Evolutionary conservation across 768 basidiomycete species (phyloP).

Genomic region (Suillus decipiens): DNA sequence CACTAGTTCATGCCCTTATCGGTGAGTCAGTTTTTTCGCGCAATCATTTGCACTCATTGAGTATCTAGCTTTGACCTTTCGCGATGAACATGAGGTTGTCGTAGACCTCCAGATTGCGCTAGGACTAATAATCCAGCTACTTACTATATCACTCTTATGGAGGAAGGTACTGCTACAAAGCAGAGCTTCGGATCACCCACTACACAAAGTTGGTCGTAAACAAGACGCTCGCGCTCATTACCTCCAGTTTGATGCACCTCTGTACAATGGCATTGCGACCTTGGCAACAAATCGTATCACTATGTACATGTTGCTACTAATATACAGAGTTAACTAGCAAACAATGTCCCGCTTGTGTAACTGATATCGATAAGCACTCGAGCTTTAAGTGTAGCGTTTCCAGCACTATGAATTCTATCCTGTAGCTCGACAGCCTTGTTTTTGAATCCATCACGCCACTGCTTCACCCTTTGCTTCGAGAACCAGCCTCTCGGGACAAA

Average conservation of each 20-base stretch:
- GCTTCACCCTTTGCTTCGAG: conserved; percentile 32
- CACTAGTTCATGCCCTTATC: not conserved
- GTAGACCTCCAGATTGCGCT: not conserved
- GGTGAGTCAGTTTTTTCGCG: not conserved
- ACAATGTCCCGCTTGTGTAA: not conserved
- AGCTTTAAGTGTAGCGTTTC: not conserved
- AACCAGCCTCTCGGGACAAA: conserved; percentile 51
- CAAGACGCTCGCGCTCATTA: not conserved
- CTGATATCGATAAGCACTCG: not conserved
- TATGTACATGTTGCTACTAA: not conserved
- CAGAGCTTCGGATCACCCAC: not conserved
- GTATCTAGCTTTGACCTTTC: not conserved
- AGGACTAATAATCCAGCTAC: not conserved
- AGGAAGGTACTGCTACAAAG: not conserved
- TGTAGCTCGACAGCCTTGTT: not conserved
- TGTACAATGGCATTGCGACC: not conserved
- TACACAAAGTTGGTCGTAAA: not conserved
- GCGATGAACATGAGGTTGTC: too few species aligned
- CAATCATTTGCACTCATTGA: not conserved
- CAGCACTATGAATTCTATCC: not conserved
- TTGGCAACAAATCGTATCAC: not conserved
- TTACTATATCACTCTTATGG: not conserved
- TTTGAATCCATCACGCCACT: not conserved
- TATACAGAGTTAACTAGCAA: not conserved
- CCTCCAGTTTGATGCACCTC: not conserved